Base-by-base conservation (phyloP, 768 basidiomycete genomes). In the Boletus fagicola region DNA sequence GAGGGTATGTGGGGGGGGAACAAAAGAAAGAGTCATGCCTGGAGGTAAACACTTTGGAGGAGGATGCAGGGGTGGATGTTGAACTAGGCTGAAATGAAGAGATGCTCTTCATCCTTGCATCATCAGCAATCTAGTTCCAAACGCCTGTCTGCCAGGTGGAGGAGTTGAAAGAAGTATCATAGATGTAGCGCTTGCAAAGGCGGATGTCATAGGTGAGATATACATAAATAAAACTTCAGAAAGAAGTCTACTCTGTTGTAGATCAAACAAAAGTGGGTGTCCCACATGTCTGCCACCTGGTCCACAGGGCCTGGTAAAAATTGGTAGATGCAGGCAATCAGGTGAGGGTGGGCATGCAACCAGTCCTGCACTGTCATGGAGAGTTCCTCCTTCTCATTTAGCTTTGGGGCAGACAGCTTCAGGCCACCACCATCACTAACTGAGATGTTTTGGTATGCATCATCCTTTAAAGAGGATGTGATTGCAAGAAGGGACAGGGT, bases 231-330 rank as follows among this genome's bases (percentile, higher is more conserved):
- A 1, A 40, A 40, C 10, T n/a, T 40, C 0, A n/a, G 2, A 2
- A 40, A 40, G 9, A 40, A 40, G 39, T 40, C 39, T 0, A 40
- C 35, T 6, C 15, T 5, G n/a, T 18, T n/a, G 18, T n/a, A n/a
- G 3, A n/a, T 18, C 4, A 8, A 1, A 3, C 7, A 0, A 2
- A 40, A 40, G 6, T 40, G 39, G 0, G 7, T 4, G 0, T 3
- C 18, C 39, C n/a, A 40, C 39, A 40, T 40, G 1, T 40, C 10
- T 1, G 39, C 39, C 0, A 40, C 39, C 4, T 8, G 8, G 3
- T 10, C 3, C 0, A 10, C 18, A 0, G 39, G 7, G 7, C 39
- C n/a, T 0, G 39, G 39, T 0, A 40, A 8, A 2, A 40, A 40
- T 11, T 18, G n/a, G 10, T 9, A 5, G 2, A 40, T 40, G 12